These are phyloP conservation scores for Gonium pectorale DNA, from an alignment of 139 green algal species.

Conservation along the genomic window DNA sequence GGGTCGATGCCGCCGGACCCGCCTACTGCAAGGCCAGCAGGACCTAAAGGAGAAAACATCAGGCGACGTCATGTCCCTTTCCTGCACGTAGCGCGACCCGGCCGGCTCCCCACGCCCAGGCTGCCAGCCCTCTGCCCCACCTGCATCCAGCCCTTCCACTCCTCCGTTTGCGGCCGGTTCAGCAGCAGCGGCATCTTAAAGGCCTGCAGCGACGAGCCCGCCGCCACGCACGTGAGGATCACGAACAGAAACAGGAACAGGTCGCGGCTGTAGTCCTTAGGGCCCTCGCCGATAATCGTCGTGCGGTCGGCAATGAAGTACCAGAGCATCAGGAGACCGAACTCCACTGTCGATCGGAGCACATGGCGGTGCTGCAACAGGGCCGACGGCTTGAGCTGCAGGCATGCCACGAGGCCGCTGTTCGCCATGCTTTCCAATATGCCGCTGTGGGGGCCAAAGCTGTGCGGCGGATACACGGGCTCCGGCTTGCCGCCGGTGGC, in stretches of 20 bases:
- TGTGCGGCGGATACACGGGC: too few relatives aligned
- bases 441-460: too few relatives aligned
- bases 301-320: constrained; percentile 92
- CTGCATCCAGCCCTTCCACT: constrained; percentile 98
- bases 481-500: too few relatives aligned
- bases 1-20: too few relatives aligned
- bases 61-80: too few relatives aligned
- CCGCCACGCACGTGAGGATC: constrained; percentile 74
- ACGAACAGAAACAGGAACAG: constrained; percentile 91
- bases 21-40: too few relatives aligned
- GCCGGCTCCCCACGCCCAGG: background rate
- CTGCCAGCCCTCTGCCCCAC: constrained; percentile 67
- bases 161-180: constrained; percentile 95
- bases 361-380: background rate
- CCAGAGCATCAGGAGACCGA: constrained; percentile 88
- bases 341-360: constrained; percentile 69
- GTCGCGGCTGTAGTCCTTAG: constrained; percentile 84
- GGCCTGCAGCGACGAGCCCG: constrained; percentile 51
- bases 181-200: constrained; percentile 79
- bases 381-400: background rate
- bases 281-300: constrained; percentile 54
- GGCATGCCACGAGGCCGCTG: constrained; percentile 1
- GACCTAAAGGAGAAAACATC: too few relatives aligned
- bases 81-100: too few relatives aligned
- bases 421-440: background rate